Evolutionary conservation across 2,329 filamentous ascomycete genomes (phyloP).

Genomic region (Tolypocladium sp.): DNA sequence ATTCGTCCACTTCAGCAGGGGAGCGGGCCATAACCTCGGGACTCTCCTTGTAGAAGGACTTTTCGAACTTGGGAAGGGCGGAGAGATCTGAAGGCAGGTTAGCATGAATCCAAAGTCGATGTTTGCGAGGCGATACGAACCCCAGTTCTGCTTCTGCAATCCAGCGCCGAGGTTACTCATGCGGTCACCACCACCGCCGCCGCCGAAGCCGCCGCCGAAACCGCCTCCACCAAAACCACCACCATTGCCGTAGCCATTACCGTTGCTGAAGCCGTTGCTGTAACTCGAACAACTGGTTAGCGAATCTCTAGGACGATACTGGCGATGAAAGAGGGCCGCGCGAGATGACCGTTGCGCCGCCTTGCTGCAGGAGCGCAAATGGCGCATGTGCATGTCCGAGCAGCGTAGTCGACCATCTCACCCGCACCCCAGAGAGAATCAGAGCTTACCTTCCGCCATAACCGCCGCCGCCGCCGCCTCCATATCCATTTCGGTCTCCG

Average conservation of each 20-base stretch:
- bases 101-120: slow-evolving; percentile 7
- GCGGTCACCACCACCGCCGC: slow-evolving; percentile 71
- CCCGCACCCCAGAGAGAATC: background rate
- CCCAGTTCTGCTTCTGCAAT: slow-evolving; percentile 83
- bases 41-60: slow-evolving; percentile 98
- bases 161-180: slow-evolving; percentile 88
- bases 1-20: slow-evolving; percentile 72
- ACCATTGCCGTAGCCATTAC: slow-evolving; percentile 20
- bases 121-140: slow-evolving; percentile 40
- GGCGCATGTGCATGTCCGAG: background rate
- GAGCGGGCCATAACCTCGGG: slow-evolving; percentile 67
- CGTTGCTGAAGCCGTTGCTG: slow-evolving; percentile 24
- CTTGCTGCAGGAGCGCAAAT: background rate
- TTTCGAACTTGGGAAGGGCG: slow-evolving; percentile 90
- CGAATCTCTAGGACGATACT: slow-evolving; percentile 1
- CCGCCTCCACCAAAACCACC: slow-evolving; percentile 27
- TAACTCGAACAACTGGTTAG: slow-evolving; percentile 35
- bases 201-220: slow-evolving; percentile 25
- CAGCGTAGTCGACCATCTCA: background rate
- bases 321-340: background rate
- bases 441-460: slow-evolving; percentile 28
- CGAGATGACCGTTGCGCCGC: background rate
- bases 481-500: slow-evolving; percentile 33
- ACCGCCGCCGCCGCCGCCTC: slow-evolving; percentile 20
- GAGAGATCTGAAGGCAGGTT: slow-evolving; percentile 51